Base-by-base conservation (phyloP, 371 early-diverging fungal genomes). In the Actinomortierella wolfii region DNA sequence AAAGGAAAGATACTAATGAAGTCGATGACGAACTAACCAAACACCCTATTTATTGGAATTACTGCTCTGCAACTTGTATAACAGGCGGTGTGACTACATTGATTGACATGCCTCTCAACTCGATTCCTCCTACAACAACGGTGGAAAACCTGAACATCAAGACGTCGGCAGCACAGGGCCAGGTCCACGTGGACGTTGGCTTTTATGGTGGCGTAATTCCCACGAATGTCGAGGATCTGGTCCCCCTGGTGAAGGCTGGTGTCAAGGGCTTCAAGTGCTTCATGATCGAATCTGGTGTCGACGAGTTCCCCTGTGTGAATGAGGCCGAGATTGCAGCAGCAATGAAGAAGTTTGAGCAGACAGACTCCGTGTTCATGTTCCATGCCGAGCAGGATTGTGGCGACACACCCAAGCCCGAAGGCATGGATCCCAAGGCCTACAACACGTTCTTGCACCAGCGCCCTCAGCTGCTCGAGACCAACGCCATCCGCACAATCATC, bases 91-190 rank as follows among this genome's bases (percentile, higher is more conserved):
- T 89, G 39, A 87, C 90, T 0, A 91, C 92, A 0, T 83, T 92
- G 25, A 82, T 92, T 49, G 92, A 92, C 65, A 92, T 92, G 92
- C 92, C 92, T n/a, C 80, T 92, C 59, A 92, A 92, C 78, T 89
- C 91, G 28, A 92, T 92, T 59, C 92, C 92, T 20, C 91, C 92
- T 40, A 92, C 92, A 7, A 91, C 91, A 39, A 91, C 90, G 0
- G 85, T 84, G 15, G 83, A 67, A 20, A 85, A 91, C 54, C 82
- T 91, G 43, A 57, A 84, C 34, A 74, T 73, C 55, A 92, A 92
- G 75, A 76, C 86, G 40, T 75, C 77, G 42, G 89, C 90, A 40
- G 91, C 90, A 28, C 57, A 77, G 41, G 83, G 83, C 5, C 86
- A 88, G 65, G 87, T 87, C 71, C 89, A 85, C 71, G 89, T 91